phyloP scores from a whole-genome alignment of 176 grass and related monocot genomes.

The Oryza coarctata region DNA sequence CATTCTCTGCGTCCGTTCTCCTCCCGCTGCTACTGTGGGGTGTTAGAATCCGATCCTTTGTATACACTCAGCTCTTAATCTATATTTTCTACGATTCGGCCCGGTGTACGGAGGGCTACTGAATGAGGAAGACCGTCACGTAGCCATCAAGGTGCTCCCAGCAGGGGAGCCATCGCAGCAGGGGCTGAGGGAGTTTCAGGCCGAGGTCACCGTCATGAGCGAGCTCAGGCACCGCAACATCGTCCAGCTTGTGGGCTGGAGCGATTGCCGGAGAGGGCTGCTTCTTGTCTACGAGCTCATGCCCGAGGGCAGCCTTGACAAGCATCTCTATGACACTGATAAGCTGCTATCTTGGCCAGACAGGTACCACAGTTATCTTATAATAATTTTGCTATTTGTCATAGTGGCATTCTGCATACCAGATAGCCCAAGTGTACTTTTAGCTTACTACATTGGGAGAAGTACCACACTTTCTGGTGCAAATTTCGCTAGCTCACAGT shows the following conservation, averaged over 20 bases:
- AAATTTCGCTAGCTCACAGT: no score
- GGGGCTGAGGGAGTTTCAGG: no score
- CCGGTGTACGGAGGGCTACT: conserved; percentile 33
- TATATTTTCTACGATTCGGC: no score
- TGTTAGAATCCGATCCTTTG: no score
- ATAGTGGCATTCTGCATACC: no score
- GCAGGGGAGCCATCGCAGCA: not conserved
- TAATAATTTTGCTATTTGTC: no score
- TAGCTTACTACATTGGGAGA: no score
- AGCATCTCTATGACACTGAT: not conserved
- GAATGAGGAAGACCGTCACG: not conserved
- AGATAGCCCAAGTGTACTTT: no score
- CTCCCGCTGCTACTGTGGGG: no score
- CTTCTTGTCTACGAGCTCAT: conserved; percentile 21
- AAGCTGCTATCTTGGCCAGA: not conserved
- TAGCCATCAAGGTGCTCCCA: conserved; percentile 42
- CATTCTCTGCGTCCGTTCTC: no score
- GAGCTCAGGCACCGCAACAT: conserved; percentile 47
- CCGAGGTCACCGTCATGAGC: conserved; percentile 9
- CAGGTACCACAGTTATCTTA: not conserved
- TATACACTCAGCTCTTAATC: no score
- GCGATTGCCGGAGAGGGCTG: not conserved
- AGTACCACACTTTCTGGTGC: no score
- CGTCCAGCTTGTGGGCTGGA: conserved; percentile 37
- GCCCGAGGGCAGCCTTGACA: not conserved